Evolutionary conservation across 2,329 filamentous ascomycete genomes (phyloP), one percentile per base, ranked within the genome.

Genomic region (Cordyceps cateniannulata): DNA sequence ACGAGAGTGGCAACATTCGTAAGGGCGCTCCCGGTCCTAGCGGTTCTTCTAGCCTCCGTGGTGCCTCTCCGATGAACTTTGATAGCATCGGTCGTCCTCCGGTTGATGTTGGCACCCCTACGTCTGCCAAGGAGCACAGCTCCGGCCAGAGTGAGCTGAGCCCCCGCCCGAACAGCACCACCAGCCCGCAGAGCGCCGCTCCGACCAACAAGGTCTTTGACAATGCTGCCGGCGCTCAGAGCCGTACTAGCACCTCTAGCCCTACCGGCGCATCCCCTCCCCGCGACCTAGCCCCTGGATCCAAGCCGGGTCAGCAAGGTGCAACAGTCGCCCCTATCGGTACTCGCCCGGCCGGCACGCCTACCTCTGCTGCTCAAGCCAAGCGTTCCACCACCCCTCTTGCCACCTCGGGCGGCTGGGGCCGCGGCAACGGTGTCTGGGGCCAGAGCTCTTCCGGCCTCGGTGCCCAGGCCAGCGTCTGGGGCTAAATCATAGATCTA

Each of bases 381-480:
- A 95, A 95, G 73, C 90, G 91, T 62, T 91, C 93, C 0, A 96
- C 91, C 8, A 96, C 93, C 3, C 93, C 93, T 59, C 82, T 96
- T 32, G 87, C 92, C n/a, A 96, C 92, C n/a, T 92, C 93, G 14
- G 80, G 87, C 20, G 85, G 86, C 63, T 96, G 93, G 93, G 87
- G 89, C 60, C 88, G 86, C 70, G 88, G 89, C 66, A 88, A 87
- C 65, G 88, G 87, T 44, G 90, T 93, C 50, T 96, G 93, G 93
- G 90, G 91, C 62, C 88, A 87, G 69, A 91, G 90, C 69, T 90
- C 87, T 65, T 90, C 87, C 65, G 85, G 86, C 55, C 85, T 96
- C 63, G 90, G 92, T 65, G 89, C 93, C 63, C 91, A 96, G 73
- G 92, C 93, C 65, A 96, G 91, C 65, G 93, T 97, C 67, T 98